Percentiles rank a stretch among this genome's conserved stretches.
Evolutionary conservation across 352 stramenopile species (phyloP).

Genomic region (Phytopythium delawarense): DNA sequence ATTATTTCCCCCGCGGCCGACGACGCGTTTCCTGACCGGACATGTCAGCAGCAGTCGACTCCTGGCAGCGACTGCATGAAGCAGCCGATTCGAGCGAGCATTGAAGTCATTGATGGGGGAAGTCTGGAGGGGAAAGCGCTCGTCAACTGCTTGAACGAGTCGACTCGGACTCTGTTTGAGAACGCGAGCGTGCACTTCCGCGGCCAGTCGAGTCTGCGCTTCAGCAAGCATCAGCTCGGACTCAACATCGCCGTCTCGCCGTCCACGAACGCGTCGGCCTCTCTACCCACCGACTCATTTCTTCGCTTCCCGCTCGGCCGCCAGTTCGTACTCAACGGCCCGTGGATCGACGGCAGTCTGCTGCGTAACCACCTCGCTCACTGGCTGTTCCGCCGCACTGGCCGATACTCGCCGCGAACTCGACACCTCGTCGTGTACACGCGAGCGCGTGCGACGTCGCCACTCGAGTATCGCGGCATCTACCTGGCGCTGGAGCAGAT

Average conservation of each 20-base stretch:
- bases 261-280: constrained; percentile 12
- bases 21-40: constrained; percentile 5
- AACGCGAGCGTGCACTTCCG: constrained; percentile 44
- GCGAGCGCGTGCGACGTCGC: constrained; percentile 16
- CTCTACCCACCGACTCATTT: constrained; percentile 18
- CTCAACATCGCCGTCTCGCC: constrained; percentile 23
- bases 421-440: constrained; percentile 50
- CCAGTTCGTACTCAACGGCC: constrained; percentile 49
- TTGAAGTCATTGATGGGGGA: constrained; percentile 39
- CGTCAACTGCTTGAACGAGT: constrained; percentile 35
- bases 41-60: constrained; percentile 35
- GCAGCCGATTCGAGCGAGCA: constrained; percentile 16
- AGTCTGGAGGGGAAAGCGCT: constrained; percentile 6
- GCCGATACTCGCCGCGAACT: constrained; percentile 42
- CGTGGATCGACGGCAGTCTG: constrained; percentile 43
- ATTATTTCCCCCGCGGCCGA: not conserved
- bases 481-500: constrained; percentile 54
- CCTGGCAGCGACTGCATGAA: constrained; percentile 47
- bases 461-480: constrained; percentile 34
- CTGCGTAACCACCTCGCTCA: constrained; percentile 58
- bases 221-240: constrained; percentile 48
- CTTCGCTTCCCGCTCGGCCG: constrained; percentile 34
- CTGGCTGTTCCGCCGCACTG: constrained; percentile 43
- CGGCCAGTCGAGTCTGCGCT: constrained; percentile 49
- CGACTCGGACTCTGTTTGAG: constrained; percentile 12